Evolutionary conservation across 108 stramenopile species (phyloP).

Genomic region (Skeletonema potamos): DNA sequence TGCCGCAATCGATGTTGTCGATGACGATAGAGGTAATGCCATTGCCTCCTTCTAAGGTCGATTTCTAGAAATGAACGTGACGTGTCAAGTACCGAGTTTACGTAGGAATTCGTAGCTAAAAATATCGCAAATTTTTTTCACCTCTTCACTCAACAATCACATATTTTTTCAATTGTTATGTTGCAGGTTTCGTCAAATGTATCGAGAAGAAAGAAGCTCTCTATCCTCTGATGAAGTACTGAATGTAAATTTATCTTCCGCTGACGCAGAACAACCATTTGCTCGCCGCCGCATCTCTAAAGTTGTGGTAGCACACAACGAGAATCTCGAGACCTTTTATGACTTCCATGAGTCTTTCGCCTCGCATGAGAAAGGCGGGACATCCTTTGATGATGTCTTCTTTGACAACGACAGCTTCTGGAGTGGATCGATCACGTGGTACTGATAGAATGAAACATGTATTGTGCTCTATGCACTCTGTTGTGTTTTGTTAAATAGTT

Average conservation of each 20-base stretch:
- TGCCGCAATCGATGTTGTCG: background rate
- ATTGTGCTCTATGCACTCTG: conserved; percentile 13
- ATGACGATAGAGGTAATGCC: background rate
- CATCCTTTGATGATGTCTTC: conserved; percentile 52
- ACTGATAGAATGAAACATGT: conserved; percentile 37
- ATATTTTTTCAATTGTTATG: background rate
- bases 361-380: conserved; percentile 14
- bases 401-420: conserved; percentile 92
- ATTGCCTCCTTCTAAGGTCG: background rate
- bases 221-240: conserved; percentile 29
- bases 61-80: background rate
- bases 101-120: background rate
- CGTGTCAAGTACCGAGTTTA: background rate
- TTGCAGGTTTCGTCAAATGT: conserved; percentile 76
- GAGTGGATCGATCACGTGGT: conserved; percentile 90
- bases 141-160: background rate
- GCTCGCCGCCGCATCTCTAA: conserved; percentile 74
- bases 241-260: conserved; percentile 41
- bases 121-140: background rate
- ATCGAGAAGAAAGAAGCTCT: conserved; percentile 73
- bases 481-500: conserved; percentile 19
- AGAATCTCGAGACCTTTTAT: conserved; percentile 77
- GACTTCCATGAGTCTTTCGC: conserved; percentile 28
- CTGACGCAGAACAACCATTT: conserved; percentile 24
- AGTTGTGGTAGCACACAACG: conserved; percentile 79